Percentiles rank a stretch among this genome's conserved stretches.
These are phyloP conservation scores for Vigna nakashimae DNA, from an alignment of 306 rosid species.

Conservation along the genomic window DNA sequence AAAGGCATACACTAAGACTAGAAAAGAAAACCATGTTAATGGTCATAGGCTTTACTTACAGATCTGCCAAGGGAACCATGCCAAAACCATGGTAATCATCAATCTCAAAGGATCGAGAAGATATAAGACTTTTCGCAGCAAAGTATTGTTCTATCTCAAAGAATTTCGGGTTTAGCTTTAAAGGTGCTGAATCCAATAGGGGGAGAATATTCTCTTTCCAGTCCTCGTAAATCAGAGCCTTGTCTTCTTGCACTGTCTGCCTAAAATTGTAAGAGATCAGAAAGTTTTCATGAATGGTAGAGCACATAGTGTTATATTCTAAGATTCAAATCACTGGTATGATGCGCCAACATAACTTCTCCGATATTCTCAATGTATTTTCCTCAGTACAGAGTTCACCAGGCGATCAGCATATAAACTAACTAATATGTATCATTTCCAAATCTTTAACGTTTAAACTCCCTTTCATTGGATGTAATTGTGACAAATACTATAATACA, in stretches of 20 bases:
- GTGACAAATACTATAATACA: neutral
- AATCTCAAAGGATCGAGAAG: slow-evolving; percentile 77
- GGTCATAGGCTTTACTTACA: slow-evolving; percentile 63
- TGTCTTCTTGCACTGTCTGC: slow-evolving; percentile 80
- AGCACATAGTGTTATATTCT: slow-evolving; percentile 7
- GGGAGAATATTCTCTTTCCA: slow-evolving; percentile 85
- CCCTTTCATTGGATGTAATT: slow-evolving; percentile 18
- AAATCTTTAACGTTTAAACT: slow-evolving; percentile 10
- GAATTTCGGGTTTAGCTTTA: slow-evolving; percentile 52
- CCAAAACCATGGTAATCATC: slow-evolving; percentile 86
- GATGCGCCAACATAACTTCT: neutral
- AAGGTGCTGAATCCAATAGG: slow-evolving; percentile 54
- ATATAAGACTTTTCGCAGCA: slow-evolving; percentile 75
- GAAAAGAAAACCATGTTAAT: slow-evolving; percentile 25
- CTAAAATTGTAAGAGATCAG: slow-evolving; percentile 60
- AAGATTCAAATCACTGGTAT: slow-evolving; percentile 22
- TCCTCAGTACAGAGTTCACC: slow-evolving; percentile 27
- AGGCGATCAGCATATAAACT: neutral
- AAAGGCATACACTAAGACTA: neutral
- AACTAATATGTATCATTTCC: neutral
- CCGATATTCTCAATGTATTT: slow-evolving; percentile 15
- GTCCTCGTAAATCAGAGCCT: slow-evolving; percentile 66
- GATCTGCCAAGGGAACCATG: slow-evolving; percentile 94
- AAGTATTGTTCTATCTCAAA: slow-evolving; percentile 68
- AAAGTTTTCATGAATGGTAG: slow-evolving; percentile 39